Percentiles rank a stretch among this genome's conserved stretches.
These are phyloP conservation scores for Penicillium concentricum DNA, from an alignment of 2,329 filamentous ascomycete genomes.

Conservation along the genomic window DNA sequence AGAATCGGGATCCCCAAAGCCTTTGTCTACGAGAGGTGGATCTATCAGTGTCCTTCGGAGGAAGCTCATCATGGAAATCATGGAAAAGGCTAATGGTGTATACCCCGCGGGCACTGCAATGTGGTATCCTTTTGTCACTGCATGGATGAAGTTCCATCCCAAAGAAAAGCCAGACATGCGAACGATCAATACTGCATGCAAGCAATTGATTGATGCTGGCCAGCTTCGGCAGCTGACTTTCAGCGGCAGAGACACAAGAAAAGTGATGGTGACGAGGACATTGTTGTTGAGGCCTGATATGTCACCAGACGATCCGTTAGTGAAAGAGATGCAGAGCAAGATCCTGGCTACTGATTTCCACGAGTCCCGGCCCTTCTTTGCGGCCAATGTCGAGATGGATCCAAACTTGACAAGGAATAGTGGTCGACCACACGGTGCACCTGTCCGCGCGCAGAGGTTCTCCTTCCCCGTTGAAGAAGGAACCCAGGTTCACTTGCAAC, in stretches of 20 bases:
- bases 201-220: constrained; percentile 50
- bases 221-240: constrained; percentile 55
- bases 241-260: constrained; percentile 49
- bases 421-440: constrained; percentile 10
- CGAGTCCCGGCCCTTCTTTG: constrained; percentile 44
- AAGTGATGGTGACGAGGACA: constrained; percentile 49
- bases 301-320: constrained; percentile 43
- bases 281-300: constrained; percentile 52
- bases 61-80: constrained; percentile 55
- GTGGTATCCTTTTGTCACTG: constrained; percentile 53
- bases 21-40: constrained; percentile 37
- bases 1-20: not conserved
- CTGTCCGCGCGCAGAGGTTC: constrained; percentile 7
- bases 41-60: constrained; percentile 47
- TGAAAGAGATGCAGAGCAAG: constrained; percentile 50
- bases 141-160: constrained; percentile 51
- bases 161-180: constrained; percentile 51
- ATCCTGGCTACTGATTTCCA: constrained; percentile 46
- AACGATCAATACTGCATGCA: constrained; percentile 53
- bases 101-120: constrained; percentile 57
- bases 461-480: constrained; percentile 33
- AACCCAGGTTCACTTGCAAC: constrained; percentile 38
- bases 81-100: constrained; percentile 55
- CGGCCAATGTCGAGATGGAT: constrained; percentile 42
- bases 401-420: constrained; percentile 34